Base-by-base conservation (phyloP, 2,329 filamentous ascomycete species). In the Diaporthe sp. region DNA sequence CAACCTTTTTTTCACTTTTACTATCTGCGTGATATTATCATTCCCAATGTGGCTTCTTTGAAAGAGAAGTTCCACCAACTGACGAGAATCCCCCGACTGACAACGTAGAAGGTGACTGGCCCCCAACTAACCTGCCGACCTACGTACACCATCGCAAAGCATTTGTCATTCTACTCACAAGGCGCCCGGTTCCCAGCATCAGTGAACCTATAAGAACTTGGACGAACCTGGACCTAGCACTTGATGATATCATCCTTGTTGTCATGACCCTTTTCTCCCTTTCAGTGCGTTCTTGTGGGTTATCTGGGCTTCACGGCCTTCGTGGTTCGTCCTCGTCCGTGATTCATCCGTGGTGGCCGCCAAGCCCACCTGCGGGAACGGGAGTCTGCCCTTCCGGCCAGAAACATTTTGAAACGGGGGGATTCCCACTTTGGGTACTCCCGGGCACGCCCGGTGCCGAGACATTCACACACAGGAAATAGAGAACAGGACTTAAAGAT, bases 1-100 rank as follows among this genome's bases (percentile, higher is more conserved):
- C 75, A 71, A 78, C 76, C 71, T 77, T 76, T 75, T 77, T 63
- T 60, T 28, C n/a, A 55, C 53, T 9, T 42, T 28, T 17, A 4
- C 10, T n/a, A 3, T 9, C 4, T 31, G 17, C 17, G 34, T 22
- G 22, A 22, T 39, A 2, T 53, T 25, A 2, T 60, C 20, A 60
- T 31, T 17, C 4, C 9, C 8, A n/a, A 51, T 17, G 34, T 49
- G 31, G 10, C n/a, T 42, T 28, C 13, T 47, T 31, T 31, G 31
- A 31, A 31, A 31, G 31, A 31, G 31, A 31, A 31, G 31, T 31
- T 31, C 31, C 31, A 31, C 4, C 31, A 31, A 31, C 31, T 5
- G 31, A 31, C 31, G 31, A 31, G 6, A 31, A 31, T 31, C 31
- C 31, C 31, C 31, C 31, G 31, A 31, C 4, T 31, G 31, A 31